Evolutionary conservation across 495 filamentous ascomycete species (phyloP).

Genomic region (Choiromyces venosus): DNA sequence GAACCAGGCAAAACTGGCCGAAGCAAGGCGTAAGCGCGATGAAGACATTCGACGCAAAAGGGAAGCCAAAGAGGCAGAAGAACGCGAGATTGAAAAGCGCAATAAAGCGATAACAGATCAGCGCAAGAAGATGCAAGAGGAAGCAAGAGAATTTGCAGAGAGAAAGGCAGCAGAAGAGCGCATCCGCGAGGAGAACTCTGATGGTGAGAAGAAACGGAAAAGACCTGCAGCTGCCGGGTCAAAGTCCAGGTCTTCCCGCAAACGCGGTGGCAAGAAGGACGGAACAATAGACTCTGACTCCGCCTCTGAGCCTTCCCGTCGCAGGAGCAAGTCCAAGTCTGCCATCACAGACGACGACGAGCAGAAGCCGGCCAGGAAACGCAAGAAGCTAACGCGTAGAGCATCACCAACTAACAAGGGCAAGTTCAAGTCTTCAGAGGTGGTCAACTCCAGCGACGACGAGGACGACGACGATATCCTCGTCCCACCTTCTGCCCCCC

Average conservation of each 20-base stretch:
- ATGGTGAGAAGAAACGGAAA: conserved; percentile 64
- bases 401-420: conserved; percentile 38
- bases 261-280: conserved; percentile 53
- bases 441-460: conserved; percentile 68
- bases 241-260: neutral
- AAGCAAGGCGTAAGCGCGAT: conserved; percentile 69
- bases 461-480: conserved; percentile 45
- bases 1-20: conserved; percentile 75
- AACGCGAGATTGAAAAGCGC: conserved; percentile 62
- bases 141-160: conserved; percentile 64
- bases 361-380: conserved; percentile 56
- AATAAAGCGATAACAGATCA: conserved; percentile 76
- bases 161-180: conserved; percentile 68
- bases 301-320: conserved; percentile 38
- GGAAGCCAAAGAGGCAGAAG: conserved; percentile 60
- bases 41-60: conserved; percentile 68
- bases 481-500: neutral
- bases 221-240: conserved; percentile 45
- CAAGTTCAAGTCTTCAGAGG: conserved; percentile 76
- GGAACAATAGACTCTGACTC: conserved; percentile 57
- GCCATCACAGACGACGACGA: conserved; percentile 49
- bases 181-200: conserved; percentile 56
- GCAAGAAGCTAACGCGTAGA: conserved; percentile 54
- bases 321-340: conserved; percentile 41
- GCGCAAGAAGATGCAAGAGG: conserved; percentile 68